Percentiles rank a stretch among this genome's conserved stretches.
These are phyloP conservation scores for Apiospora saccharicola DNA, from an alignment of 2,329 filamentous ascomycete genomes.

Conservation along the genomic window DNA sequence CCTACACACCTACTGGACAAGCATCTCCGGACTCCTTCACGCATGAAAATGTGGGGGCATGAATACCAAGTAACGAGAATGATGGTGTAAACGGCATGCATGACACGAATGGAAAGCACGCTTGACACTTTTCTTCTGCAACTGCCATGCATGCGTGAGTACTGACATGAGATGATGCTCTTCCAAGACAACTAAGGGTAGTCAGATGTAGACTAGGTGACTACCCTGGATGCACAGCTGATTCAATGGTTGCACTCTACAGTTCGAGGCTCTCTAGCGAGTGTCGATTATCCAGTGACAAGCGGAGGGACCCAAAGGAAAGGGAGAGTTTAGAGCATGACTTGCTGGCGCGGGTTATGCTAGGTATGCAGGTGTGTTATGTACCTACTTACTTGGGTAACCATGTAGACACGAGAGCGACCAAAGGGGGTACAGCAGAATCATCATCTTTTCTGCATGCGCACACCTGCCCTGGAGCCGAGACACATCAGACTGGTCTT, in stretches of 20 bases:
- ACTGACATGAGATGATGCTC: not conserved
- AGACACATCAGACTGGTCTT: not conserved
- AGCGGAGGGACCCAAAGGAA: not conserved
- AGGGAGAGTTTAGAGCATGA: slow-evolving; percentile 6
- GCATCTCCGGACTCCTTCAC: not conserved
- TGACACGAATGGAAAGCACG: not conserved
- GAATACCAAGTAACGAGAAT: not conserved
- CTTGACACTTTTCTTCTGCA: slow-evolving; percentile 16
- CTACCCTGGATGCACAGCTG: not conserved
- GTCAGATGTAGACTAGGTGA: slow-evolving; percentile 1
- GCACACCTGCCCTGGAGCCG: not conserved
- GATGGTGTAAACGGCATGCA: slow-evolving; percentile 6
- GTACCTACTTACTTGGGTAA: not conserved
- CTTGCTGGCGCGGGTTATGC: not conserved
- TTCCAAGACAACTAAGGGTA: slow-evolving; percentile 5
- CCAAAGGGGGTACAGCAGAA: not conserved
- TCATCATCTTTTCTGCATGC: not conserved
- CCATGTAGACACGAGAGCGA: not conserved
- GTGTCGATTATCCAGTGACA: not conserved
- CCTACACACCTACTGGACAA: not conserved
- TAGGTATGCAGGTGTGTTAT: not conserved
- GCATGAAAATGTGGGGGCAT: not conserved
- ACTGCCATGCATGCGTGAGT: slow-evolving; percentile 6
- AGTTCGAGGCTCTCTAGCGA: not conserved
- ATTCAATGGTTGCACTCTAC: not conserved